Evolutionary conservation across 257 asterid genomes (phyloP), one percentile per base, ranked within the genome.

Genomic region (Osmanthus fragrans): DNA sequence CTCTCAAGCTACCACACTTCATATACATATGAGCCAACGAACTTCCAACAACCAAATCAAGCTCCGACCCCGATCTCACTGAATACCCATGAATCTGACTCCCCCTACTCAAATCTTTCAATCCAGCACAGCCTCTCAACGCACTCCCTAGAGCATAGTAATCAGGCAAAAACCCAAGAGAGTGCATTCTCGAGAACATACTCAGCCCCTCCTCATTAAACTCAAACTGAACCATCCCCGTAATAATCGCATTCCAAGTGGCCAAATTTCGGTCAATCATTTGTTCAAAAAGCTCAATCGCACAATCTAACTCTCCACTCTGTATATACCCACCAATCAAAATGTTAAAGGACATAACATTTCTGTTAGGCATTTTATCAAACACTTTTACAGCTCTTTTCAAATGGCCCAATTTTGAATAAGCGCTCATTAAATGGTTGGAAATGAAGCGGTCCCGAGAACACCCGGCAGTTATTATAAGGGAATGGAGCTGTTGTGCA

Each of bases 71-170:
- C 0, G 86, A 84, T 74, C 82, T 88, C 47, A 87, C 75, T 1
- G 78, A 87, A 49, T 83, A 86, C 15, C 89, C 82, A 78, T 93
- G 97, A 47, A 90, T 91, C 81, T 95, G 96, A 33, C 70, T 86
- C 29, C 98, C 99, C 82, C 29, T 90, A 19, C 60, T 79, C 89
- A 87, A 84, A 85, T 91, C 89, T 84, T 88, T 88, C 87, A 93
- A 78, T 7, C 98, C 99, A 19, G 99, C 99, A 77, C 99, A 95
- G 3, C 96, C 97, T 82, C 92, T 86, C 79, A 89, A 70, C 75
- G 91, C 96, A 80, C 96, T 95, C 72, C 88, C 93, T 60, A 95
- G 76, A 10, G 99, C 91, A 76, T 84, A 95, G 0, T 72, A 94
- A 76, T 95, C 98, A 6, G 96, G 92, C 5, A 69, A 82, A 58